Evolutionary conservation across 495 filamentous ascomycete species (phyloP), one percentile per base, ranked within the genome.

Genomic region (Tuber borchii): DNA sequence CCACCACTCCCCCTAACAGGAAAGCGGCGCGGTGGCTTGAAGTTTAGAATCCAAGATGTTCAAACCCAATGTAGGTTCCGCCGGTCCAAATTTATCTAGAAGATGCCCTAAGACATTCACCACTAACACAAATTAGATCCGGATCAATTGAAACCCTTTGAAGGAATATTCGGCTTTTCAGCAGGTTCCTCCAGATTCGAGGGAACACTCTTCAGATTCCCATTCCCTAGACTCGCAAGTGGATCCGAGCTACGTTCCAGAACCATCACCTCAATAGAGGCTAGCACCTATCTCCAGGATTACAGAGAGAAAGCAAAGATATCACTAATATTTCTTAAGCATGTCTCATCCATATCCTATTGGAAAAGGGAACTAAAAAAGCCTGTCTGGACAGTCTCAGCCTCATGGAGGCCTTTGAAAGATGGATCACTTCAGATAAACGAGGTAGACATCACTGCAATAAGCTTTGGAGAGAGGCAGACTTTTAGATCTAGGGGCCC

Each of bases 201-300:
- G 1, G 85, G 85, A 10, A 86, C 85, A 4, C 83, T 86, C 42
- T 86, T 85, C 68, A 80, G 85, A 22, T 85, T 86, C 73, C 84
- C 85, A 20, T 75, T 86, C 0, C 76, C 84, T 7, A 7, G 42
- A 0, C 8, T 69, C 26, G 5, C 26, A 0, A 8, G 48, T 42
- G 40, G n/a, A 74, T 31, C 82, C 80, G 0, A 45, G 56, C 26
- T 65, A 31, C 31, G 9, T 16, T 26, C 14, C 10, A 42, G 6
- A 45, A 45, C 0, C 44, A 45, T 45, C 44, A 16, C 44, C 44
- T 10, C 44, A 45, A 45, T 45, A 12, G 69, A 48, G 46, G 78
- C 75, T 2, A 48, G 42, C 9, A 22, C 71, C 43, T 40, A 72
- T 26, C 77, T 79, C 61, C 46, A 51, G 12, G 45, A 68, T 16